Conservation (phyloP, 106 monocot species). For the Iris macrosiphon region DNA sequence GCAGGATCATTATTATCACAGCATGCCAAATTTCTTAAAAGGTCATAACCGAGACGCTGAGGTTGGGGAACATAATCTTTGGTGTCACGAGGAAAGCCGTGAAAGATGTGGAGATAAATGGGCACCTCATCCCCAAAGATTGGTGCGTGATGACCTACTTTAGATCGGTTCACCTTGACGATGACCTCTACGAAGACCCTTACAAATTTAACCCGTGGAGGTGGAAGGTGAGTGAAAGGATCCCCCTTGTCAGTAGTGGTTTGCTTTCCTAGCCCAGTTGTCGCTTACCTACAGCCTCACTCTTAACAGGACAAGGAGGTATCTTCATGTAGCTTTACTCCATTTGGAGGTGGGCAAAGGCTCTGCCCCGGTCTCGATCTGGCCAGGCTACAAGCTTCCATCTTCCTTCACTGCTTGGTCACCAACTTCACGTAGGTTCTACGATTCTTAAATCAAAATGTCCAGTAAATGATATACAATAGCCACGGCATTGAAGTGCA, state of each 20-base stretch:
- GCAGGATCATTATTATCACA: background rate
- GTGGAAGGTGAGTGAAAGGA: conserved; percentile 93
- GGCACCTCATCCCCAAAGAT: conserved; percentile 77
- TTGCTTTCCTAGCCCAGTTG: too few species aligned
- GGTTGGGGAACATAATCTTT: conserved; percentile 83
- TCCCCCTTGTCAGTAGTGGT: too few species aligned
- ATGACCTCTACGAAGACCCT: conserved; percentile 48
- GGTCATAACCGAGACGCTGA: conserved; percentile 78
- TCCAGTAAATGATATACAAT: too few species aligned
- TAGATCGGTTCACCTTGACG: conserved; percentile 83
- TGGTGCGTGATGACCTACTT: conserved; percentile 95
- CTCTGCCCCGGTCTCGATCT: conserved; percentile 90
- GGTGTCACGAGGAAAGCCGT: conserved; percentile 82
- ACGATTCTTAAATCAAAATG: too few species aligned
- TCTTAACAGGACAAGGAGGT: conserved; percentile 42
- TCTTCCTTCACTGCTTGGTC: conserved; percentile 82
- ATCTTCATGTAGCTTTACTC: conserved; percentile 47
- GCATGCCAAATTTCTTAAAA: conserved; percentile 1
- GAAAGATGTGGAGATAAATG: conserved; percentile 72
- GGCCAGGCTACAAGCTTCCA: conserved; percentile 81
- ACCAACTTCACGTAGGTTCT: conserved; percentile 65
- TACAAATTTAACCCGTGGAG: conserved; percentile 88
- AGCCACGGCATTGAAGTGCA: too few species aligned
- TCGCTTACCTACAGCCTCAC: background rate
- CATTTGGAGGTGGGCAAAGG: conserved; percentile 91